These are phyloP conservation scores for Suhomyces wounanorum DNA, from an alignment of 1,139 yeast species.

Conservation along the genomic window DNA sequence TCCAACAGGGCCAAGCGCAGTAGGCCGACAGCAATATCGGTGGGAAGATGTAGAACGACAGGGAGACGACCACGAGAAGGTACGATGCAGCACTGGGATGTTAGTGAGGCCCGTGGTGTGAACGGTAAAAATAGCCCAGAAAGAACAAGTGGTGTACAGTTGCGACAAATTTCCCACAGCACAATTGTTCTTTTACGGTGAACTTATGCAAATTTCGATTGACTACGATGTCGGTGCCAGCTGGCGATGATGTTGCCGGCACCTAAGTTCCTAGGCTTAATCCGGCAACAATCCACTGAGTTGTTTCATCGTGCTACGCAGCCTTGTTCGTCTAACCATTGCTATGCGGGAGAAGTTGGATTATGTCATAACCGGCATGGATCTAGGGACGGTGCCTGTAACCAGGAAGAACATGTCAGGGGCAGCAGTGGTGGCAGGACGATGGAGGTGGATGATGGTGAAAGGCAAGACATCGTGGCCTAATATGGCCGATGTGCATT, in stretches of 20 bases:
- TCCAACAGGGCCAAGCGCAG: too few species aligned
- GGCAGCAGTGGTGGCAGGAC: not conserved
- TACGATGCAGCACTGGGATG: not conserved
- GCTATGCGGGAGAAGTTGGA: conserved; percentile 4
- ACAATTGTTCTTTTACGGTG: too few species aligned
- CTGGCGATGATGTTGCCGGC: not conserved
- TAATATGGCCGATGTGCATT: too few species aligned
- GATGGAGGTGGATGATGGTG: too few species aligned
- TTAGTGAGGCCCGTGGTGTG: not conserved
- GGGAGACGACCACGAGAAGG: too few species aligned
- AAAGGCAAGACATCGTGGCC: too few species aligned
- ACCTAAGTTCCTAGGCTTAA: not conserved
- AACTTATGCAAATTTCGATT: too few species aligned
- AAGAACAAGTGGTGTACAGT: not conserved
- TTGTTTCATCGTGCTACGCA: conserved; percentile 5
- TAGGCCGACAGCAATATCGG: too few species aligned
- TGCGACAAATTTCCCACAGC: not conserved
- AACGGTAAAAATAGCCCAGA: not conserved
- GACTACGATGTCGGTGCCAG: not conserved
- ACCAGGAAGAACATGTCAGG: not conserved
- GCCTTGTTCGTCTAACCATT: conserved; percentile 6
- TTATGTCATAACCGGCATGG: not conserved
- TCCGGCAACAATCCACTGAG: not conserved
- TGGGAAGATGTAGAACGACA: too few species aligned
- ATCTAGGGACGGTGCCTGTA: not conserved